Evolutionary conservation across 345 rosid genomes (phyloP), one percentile per base, ranked within the genome.

Genomic region (Eucalyptus leucophloia): DNA sequence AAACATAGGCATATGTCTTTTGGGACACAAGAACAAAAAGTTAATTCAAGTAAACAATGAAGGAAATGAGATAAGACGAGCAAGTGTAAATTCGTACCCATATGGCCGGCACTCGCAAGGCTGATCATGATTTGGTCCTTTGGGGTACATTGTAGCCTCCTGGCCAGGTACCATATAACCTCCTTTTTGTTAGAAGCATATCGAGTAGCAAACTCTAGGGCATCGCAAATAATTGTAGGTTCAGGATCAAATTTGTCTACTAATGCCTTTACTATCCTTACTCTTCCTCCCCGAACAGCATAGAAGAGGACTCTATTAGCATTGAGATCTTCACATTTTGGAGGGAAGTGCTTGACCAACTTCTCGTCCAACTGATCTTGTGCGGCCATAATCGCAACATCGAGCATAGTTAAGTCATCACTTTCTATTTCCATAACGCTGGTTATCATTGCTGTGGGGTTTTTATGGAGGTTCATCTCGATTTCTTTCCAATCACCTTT

Each of bases 41-140:
- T 14, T n/a, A 65, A n/a, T 14, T 65, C 37, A 14, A n/a, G 19
- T 65, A 65, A 30, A 65, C 19, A 65, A 65, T 19, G 17, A 65
- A 65, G 18, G 34, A 62, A 62, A 62, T 14, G 34, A 62, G 34
- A 14, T 65, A 65, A 65, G 21, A 30, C 3, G 37, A n/a, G 37
- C 0, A 17, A n/a, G 77, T 7, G 37, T 30, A n/a, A n/a, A 65
- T 5, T 65, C 37, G 5, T 14, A 65, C 77, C 77, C 34, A 30
- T 14, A 15, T 65, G 11, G 37, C 72, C 37, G 8, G 0, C 3
- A 2, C 4, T 0, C 7, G 7, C 1, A 14, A 62, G 34, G 0
- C 0, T 0, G 0, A 0, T 0, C 9, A 62, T 7, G 34, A 2
- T 13, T 7, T 0, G 0, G 16, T 1, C 1, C 5, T 14, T 0